These are phyloP conservation scores for Phyllosticta citribraziliensis DNA, from an alignment of 2,329 filamentous ascomycete genomes.

Conservation along the genomic window DNA sequence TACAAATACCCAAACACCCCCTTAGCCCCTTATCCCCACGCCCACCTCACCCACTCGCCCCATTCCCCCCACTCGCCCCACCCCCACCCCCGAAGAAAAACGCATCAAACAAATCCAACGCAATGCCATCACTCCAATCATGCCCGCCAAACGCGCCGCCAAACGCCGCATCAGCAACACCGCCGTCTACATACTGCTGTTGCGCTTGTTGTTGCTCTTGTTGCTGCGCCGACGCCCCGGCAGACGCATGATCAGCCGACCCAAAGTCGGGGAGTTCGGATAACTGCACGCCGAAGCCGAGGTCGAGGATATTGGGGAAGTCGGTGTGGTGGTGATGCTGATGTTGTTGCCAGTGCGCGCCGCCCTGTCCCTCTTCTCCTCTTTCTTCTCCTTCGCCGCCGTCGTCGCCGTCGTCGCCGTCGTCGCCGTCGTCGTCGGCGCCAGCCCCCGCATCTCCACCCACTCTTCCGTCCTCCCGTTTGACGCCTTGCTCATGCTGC, in stretches of 20 bases:
- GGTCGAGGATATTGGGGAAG: conserved; percentile 43
- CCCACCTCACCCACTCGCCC: too few relatives aligned
- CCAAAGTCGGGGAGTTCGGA: not conserved
- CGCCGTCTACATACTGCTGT: not conserved
- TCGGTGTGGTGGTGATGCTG: conserved; percentile 17
- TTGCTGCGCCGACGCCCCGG: too few relatives aligned
- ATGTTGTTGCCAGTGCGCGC: not conserved
- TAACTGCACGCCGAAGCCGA: conserved; percentile 43
- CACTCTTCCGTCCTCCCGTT: not conserved
- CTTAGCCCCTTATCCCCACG: too few relatives aligned
- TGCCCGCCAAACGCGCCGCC: conserved; percentile 37
- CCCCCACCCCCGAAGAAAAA: conserved; percentile 53
- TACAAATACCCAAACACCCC: too few relatives aligned
- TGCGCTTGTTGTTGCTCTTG: too few relatives aligned
- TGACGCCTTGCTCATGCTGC: conserved; percentile 12
- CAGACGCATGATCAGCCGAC: too few relatives aligned
- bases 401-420: conserved; percentile 12
- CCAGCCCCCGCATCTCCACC: conserved; percentile 17
- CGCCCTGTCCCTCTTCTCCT: too few relatives aligned
- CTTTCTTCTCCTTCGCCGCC: not conserved
- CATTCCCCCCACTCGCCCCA: not conserved
- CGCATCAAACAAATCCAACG: conserved; percentile 51
- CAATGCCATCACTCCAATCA: conserved; percentile 41
- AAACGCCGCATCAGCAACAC: conserved; percentile 14
- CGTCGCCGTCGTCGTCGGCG: conserved; percentile 15